Evolutionary conservation across 1,139 yeast species (phyloP), one percentile per base, ranked within the genome.

Genomic region (Kodamaea sp.): DNA sequence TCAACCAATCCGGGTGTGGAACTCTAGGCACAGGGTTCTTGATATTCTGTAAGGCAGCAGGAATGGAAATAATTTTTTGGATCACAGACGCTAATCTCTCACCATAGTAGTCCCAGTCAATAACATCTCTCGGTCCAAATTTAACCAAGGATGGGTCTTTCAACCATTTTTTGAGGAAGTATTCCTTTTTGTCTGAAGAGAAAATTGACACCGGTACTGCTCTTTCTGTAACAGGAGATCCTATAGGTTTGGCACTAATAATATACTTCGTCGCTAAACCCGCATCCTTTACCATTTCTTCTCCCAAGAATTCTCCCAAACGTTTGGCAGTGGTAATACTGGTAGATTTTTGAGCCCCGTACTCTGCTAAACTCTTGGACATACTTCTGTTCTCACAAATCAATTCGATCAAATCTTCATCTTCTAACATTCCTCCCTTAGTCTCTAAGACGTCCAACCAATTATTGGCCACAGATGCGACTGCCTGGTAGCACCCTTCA

Each of bases 171-270:
- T 89, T 76, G 51, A 94, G 63, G 52, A 78, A 94, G 12, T 72
- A 57, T 38, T 88, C 96, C 40, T 67, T 70, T 45, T 66, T 66
- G n/a, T 70, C 75, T 0, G 97, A 84, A 0, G 96, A 84, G 56
- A 94, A 94, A 18, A 94, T 90, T 0, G 97, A 94, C 6, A 94
- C 96, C 0, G 99, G 99, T 32, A 94, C 73, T 0, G 99, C 98
- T 46, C 99, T 74, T 54, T 92, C 98, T 0, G 98, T 88, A 19
- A 92, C 94, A 0, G 98, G 96, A 1, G 96, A 83, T 29, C 83
- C 85, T 18, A 72, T 53, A 1, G 99, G 98, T 47, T 78, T 80
- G 28, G 82, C 79, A 44, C 97, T 83, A 45, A 94, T 90, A 61
- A 94, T 83, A 61, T 89, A 94, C 56, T 89, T 89, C 61, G 97